phyloP scores from a whole-genome alignment of 2,329 filamentous ascomycete species.

The Xylaria hypoxylon region DNA sequence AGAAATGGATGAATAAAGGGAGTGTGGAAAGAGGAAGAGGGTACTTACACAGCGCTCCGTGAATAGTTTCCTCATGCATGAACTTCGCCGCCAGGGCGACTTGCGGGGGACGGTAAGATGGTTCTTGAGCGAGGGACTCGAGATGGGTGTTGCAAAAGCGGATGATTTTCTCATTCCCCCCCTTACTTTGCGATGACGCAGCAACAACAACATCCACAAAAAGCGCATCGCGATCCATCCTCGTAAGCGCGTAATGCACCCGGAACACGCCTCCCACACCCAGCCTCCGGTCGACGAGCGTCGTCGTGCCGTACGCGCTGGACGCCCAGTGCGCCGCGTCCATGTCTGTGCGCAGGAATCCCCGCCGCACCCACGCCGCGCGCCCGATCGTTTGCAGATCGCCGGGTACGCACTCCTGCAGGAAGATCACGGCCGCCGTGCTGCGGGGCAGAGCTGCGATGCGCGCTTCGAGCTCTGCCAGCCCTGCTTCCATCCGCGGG shows the following conservation, averaged over 20 bases:
- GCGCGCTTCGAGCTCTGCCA: constrained; percentile 43
- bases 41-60: constrained; percentile 53
- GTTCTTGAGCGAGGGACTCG: constrained; percentile 46
- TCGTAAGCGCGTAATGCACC: constrained; percentile 59
- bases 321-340: constrained; percentile 56
- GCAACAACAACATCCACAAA: constrained; percentile 60
- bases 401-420: constrained; percentile 62
- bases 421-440: constrained; percentile 57
- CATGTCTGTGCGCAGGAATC: constrained; percentile 62
- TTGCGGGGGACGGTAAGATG: constrained; percentile 46
- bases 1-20: background rate
- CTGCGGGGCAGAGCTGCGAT: constrained; percentile 18
- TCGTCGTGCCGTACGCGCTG: constrained; percentile 62
- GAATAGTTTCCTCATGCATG: constrained; percentile 46
- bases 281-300: constrained; percentile 60
- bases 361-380: constrained; percentile 58
- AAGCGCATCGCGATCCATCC: constrained; percentile 63
- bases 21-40: background rate
- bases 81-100: constrained; percentile 39
- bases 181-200: constrained; percentile 45
- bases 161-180: constrained; percentile 41
- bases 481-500: constrained; percentile 46
- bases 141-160: constrained; percentile 49
- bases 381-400: constrained; percentile 59
- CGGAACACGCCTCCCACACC: constrained; percentile 58